These are phyloP conservation scores for Fusarium papillatum DNA, from an alignment of 2,329 filamentous ascomycete species.

Conservation along the genomic window DNA sequence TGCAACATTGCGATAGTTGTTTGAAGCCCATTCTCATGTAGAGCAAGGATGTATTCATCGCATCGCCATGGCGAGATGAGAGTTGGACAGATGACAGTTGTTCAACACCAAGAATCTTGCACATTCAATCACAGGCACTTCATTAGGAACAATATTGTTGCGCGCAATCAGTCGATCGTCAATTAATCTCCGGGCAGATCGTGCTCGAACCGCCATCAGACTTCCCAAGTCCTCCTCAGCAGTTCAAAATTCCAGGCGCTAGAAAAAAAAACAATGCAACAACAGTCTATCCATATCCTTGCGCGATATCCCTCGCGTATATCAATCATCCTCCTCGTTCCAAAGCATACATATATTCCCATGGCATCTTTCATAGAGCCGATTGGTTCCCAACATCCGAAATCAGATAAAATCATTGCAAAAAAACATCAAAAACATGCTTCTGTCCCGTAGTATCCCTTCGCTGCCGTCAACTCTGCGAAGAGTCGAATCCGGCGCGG, in stretches of 20 bases:
- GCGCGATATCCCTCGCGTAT: conserved; percentile 23
- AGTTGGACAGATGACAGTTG: neutral
- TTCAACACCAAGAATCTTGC: neutral
- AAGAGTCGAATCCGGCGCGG: conserved; percentile 32
- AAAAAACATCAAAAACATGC: conserved; percentile 27
- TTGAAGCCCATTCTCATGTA: neutral
- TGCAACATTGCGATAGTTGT: neutral
- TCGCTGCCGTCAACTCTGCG: conserved; percentile 29
- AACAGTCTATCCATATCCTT: conserved; percentile 30
- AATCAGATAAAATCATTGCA: conserved; percentile 10
- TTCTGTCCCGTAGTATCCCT: conserved; percentile 38
- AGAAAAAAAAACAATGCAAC: conserved; percentile 10
- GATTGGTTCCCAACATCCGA: conserved; percentile 10
- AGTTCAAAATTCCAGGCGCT: conserved; percentile 11
- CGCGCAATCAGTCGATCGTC: conserved; percentile 21
- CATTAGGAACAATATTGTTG: neutral
- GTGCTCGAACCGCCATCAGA: conserved; percentile 20
- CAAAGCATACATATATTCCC: conserved; percentile 26
- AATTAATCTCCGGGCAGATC: conserved; percentile 33
- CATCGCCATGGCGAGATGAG: neutral
- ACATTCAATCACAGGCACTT: neutral
- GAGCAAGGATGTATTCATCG: neutral
- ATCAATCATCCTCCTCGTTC: conserved; percentile 11
- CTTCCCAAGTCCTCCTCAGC: conserved; percentile 21
- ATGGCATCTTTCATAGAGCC: conserved; percentile 8